Base-by-base conservation (phyloP, 2,329 filamentous ascomycete genomes). In the Colletotrichum tropicicola region DNA sequence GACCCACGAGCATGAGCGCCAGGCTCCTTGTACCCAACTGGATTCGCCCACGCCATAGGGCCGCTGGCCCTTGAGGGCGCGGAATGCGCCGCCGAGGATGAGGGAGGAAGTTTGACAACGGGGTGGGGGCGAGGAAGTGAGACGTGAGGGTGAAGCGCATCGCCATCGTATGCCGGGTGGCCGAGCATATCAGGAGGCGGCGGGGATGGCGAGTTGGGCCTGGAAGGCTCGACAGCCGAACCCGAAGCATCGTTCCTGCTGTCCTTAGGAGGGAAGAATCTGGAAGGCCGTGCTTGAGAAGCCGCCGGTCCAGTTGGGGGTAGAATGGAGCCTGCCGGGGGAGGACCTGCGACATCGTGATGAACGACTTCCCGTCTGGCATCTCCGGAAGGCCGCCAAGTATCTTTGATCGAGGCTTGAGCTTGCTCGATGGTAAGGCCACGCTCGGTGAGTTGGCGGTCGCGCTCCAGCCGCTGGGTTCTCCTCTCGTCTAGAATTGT, bases 71-170 rank as follows among this genome's bases (percentile, higher is more conserved):
- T 71, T 5, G 74, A 59, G 52, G 69, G 8, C 69, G 73, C 37
- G 80, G 78, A 47, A 80, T 74, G 59, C 75, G 55, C 73, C 21
- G 80, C 73, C 51, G 78, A 75, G 17, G 80, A 74, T 21, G 82
- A 73, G 7, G 92, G 93, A 3, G 93, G 94, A 4, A 98, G 85
- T 73, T 91, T 93, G 12, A 98, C 94, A 25, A 93, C 86, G 30
- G 93, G 92, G 58, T 90, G 85, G 7, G 89, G 88, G 37, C 82
- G 87, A 0, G 92, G 92, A 8, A 94, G 79, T 35, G 87, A 89
- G 7, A 94, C 91, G 60, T 90, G 85, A 4, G 92, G 92, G 63
- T 86, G 88, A 32, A 79, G 79, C 1, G 80, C 81, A 70, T 92
- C 87, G 28, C 91, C 90, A 69, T 90, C 88, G 69, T 92, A 92